Conservation (phyloP, 2,329 filamentous ascomycete genomes). For the Botryotinia globosa region DNA sequence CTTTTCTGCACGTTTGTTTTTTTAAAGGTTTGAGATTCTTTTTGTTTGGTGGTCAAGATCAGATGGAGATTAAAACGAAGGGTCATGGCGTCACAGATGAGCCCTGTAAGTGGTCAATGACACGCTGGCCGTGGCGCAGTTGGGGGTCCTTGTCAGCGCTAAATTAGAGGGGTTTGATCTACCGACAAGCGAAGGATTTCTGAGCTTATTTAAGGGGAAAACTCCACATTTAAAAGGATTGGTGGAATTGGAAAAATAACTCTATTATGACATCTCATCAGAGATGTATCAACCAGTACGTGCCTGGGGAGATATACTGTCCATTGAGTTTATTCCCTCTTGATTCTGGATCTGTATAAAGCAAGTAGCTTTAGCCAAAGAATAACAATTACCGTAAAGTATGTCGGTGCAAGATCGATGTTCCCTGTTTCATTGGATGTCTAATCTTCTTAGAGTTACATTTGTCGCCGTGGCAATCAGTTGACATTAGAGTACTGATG, state of each 20-base stretch:
- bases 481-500: background rate
- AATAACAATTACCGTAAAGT: background rate
- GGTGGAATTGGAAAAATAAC: background rate
- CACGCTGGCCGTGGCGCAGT: background rate
- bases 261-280: constrained; percentile 3
- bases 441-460: background rate
- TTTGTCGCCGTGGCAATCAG: background rate
- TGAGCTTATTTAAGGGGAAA: background rate
- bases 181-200: background rate
- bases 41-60: background rate
- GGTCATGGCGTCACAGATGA: background rate
- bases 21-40: background rate
- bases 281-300: fast-evolving
- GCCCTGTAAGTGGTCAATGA: background rate
- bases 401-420: background rate
- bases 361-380: background rate
- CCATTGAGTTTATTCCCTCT: too few relatives aligned
- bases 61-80: background rate
- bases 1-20: constrained; percentile 13
- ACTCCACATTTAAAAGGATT: background rate
- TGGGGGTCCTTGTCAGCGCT: background rate
- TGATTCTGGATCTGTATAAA: background rate
- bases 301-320: fast-evolving
- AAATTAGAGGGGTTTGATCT: background rate
- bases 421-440: background rate